phyloP scores from a whole-genome alignment of 2,329 filamentous ascomycete genomes.

The Diaporthe vaccinii region DNA sequence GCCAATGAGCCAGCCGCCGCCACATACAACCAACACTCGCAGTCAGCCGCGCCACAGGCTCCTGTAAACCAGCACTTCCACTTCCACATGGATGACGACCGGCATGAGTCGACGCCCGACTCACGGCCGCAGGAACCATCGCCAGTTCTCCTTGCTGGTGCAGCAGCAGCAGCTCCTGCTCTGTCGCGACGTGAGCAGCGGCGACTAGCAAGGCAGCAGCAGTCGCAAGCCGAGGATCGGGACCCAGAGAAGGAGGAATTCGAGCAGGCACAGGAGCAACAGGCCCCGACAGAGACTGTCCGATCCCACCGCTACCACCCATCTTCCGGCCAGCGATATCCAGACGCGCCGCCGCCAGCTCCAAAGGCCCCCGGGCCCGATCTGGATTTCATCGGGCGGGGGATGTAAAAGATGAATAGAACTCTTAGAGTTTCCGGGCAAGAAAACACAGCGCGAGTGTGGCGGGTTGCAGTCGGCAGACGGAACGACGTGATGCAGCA shows the following conservation, averaged over 20 bases:
- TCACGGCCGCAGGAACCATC: conserved; percentile 2
- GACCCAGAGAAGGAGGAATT: conserved; percentile 37
- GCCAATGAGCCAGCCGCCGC: neutral
- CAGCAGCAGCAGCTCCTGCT: neutral
- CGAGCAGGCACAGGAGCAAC: conserved; percentile 36
- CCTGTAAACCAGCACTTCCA: conserved; percentile 33
- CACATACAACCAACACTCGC: conserved; percentile 8
- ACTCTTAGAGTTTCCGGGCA: neutral
- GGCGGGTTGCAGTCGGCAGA: neutral
- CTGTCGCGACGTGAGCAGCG: conserved; percentile 35
- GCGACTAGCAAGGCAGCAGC: conserved; percentile 7
- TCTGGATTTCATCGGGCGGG: conserved; percentile 39
- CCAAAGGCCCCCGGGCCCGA: conserved; percentile 10
- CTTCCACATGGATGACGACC: conserved; percentile 26
- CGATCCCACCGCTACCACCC: conserved; percentile 38
- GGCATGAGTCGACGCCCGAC: neutral
- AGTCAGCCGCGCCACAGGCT: conserved; percentile 14
- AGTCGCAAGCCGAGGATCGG: neutral
- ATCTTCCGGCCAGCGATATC: conserved; percentile 33
- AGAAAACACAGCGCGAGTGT: neutral
- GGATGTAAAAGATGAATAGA: neutral
- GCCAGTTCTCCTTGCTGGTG: neutral
- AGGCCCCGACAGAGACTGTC: neutral
- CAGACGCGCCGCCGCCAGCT: conserved; percentile 29
- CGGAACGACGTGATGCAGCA: conserved; percentile 1